These are phyloP conservation scores for Syzygium jambos DNA, from an alignment of 345 rosid species.

Conservation along the genomic window DNA sequence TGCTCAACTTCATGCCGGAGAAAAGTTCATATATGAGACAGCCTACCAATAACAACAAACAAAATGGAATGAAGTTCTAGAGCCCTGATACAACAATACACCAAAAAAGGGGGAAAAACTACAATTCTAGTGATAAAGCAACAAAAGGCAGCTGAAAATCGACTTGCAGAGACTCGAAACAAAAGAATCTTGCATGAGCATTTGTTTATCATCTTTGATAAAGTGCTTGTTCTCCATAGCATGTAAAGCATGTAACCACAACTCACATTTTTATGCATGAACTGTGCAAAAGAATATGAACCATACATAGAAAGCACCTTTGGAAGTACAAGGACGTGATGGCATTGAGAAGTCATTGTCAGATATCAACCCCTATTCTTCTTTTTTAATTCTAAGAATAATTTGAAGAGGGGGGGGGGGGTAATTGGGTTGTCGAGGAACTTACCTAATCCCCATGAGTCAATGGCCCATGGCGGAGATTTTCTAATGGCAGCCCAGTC, in stretches of 20 bases:
- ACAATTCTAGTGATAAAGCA: background rate
- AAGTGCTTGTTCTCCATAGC: background rate
- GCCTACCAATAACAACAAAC: conserved; percentile 31
- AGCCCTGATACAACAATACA: background rate
- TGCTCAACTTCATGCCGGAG: conserved; percentile 71
- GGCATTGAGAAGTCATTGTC: background rate
- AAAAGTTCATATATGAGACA: conserved; percentile 94
- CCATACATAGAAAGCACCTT: background rate
- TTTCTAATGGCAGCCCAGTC: conserved; percentile 89
- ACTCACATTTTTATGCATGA: background rate
- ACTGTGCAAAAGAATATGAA: background rate
- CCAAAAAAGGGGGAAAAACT: background rate
- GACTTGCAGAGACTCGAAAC: background rate
- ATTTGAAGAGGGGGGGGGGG: background rate
- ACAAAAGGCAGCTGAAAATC: background rate
- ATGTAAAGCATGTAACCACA: background rate
- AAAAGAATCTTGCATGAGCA: background rate
- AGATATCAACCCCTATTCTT: background rate
- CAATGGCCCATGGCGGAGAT: conserved; percentile 96
- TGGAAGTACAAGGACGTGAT: background rate
- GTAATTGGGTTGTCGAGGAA: background rate
- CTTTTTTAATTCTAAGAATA: background rate
- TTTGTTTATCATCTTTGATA: background rate
- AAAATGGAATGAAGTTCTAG: background rate
- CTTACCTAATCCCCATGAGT: conserved; percentile 99